These are phyloP conservation scores for Oleoguttula mirabilis DNA, from an alignment of 495 filamentous ascomycete species.

Conservation along the genomic window DNA sequence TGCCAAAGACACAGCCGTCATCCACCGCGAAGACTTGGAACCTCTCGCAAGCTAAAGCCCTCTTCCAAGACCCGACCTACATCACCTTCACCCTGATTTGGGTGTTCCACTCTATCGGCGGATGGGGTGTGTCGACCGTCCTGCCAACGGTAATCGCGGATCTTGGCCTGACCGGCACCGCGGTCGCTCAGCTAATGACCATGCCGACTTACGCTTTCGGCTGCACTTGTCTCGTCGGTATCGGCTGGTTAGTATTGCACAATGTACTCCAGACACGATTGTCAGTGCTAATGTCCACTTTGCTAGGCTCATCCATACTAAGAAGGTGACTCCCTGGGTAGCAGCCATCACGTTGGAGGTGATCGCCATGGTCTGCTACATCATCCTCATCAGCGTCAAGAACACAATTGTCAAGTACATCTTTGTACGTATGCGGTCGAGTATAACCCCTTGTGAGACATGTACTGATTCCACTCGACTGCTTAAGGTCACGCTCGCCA, in stretches of 20 bases:
- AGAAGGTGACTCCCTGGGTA: conserved; percentile 1
- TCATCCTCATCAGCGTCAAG: conserved; percentile 7
- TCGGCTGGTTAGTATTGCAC: too few species aligned
- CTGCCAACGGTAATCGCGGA: conserved; percentile 10
- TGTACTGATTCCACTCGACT: too few species aligned
- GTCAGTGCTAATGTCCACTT: too few species aligned
- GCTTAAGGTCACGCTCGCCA: conserved; percentile 6
- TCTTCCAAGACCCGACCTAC: conserved; percentile 1
- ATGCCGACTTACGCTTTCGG: conserved; percentile 11
- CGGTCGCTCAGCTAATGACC: conserved; percentile 5
- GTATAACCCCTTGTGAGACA: too few species aligned
- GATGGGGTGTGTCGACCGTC: conserved; percentile 8
- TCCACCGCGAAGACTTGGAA: conserved; percentile 1
- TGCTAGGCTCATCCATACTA: conserved; percentile 8
- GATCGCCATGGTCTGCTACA: conserved; percentile 13
- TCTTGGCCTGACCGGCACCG: conserved; percentile 7
- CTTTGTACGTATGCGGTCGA: too few species aligned
- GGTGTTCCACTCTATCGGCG: conserved; percentile 10
- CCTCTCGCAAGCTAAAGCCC: neutral
- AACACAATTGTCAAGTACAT: conserved; percentile 2
- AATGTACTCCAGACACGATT: too few species aligned
- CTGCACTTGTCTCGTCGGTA: conserved; percentile 4
- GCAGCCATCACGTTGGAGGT: conserved; percentile 3
- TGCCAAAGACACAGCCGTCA: conserved; percentile 1
- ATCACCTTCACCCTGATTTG: conserved; percentile 10